phyloP scores from a whole-genome alignment of 192 early-diverging fungal species.

The Coemansia sp. region DNA sequence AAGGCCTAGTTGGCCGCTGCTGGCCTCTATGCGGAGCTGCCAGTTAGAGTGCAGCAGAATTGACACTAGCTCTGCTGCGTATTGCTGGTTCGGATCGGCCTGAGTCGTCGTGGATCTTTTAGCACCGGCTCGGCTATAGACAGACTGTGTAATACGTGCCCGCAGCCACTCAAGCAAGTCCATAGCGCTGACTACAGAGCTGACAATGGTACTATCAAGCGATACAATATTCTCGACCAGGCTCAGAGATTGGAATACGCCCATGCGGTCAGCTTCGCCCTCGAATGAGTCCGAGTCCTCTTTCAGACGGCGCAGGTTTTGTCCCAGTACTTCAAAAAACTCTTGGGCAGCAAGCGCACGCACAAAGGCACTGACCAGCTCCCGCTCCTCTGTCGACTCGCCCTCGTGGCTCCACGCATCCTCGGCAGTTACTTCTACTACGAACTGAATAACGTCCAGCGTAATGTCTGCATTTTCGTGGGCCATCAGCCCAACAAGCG shows the following conservation, averaged over 20 bases:
- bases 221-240: slow-evolving; percentile 86
- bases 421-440: slow-evolving; percentile 93
- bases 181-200: slow-evolving; percentile 63
- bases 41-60: slow-evolving; percentile 74
- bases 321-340: slow-evolving; percentile 71
- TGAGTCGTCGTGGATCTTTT: not conserved
- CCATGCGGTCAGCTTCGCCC: slow-evolving; percentile 74
- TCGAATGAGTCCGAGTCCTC: slow-evolving; percentile 56
- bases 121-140: slow-evolving; percentile 18
- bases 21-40: slow-evolving; percentile 53
- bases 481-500: slow-evolving; percentile 71
- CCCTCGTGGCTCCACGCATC: slow-evolving; percentile 69
- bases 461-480: slow-evolving; percentile 96
- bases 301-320: slow-evolving; percentile 76
- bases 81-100: slow-evolving; percentile 78
- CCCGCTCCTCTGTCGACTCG: slow-evolving; percentile 55
- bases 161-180: slow-evolving; percentile 74
- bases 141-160: slow-evolving; percentile 52
- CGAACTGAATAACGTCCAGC: slow-evolving; percentile 75
- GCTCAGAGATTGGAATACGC: slow-evolving; percentile 80
- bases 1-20: slow-evolving; percentile 60
- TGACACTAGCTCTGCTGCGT: slow-evolving; percentile 80
- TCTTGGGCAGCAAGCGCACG: slow-evolving; percentile 66
- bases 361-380: slow-evolving; percentile 67
- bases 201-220: slow-evolving; percentile 66